phyloP scores from a whole-genome alignment of 2,329 filamentous ascomycete genomes.

The Helicocarpus griseus region DNA sequence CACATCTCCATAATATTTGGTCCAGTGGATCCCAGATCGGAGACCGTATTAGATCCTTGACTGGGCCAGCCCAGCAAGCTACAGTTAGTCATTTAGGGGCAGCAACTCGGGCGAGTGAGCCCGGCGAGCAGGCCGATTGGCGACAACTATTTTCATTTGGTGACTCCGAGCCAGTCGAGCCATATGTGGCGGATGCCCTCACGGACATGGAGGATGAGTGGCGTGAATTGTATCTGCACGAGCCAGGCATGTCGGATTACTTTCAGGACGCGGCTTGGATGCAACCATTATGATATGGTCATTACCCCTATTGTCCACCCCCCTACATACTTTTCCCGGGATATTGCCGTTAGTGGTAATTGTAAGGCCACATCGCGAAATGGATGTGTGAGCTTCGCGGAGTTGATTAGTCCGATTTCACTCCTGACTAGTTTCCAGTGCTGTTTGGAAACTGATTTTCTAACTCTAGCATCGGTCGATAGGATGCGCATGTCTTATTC shows the following conservation, averaged over 20 bases:
- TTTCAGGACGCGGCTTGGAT: constrained; percentile 33
- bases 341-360: too few species aligned
- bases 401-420: not conserved
- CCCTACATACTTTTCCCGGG: not conserved
- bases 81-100: not conserved
- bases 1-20: constrained; percentile 5
- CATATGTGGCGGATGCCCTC: constrained; percentile 29
- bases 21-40: constrained; percentile 3
- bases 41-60: constrained; percentile 10
- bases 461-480: too few species aligned
- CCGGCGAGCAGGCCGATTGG: constrained; percentile 31
- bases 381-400: too few species aligned
- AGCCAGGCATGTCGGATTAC: constrained; percentile 33
- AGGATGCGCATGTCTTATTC: too few species aligned
- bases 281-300: constrained; percentile 16
- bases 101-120: constrained; percentile 22
- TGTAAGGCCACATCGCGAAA: too few species aligned
- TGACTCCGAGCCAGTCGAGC: constrained; percentile 27
- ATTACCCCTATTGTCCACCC: not conserved
- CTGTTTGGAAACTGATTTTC: too few species aligned
- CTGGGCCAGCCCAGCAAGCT: constrained; percentile 1
- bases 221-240: constrained; percentile 37
- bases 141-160: constrained; percentile 33
- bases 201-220: constrained; percentile 35
- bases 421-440: not conserved